Conservation (phyloP, 345 rosid species). For the Salix purpurea region DNA sequence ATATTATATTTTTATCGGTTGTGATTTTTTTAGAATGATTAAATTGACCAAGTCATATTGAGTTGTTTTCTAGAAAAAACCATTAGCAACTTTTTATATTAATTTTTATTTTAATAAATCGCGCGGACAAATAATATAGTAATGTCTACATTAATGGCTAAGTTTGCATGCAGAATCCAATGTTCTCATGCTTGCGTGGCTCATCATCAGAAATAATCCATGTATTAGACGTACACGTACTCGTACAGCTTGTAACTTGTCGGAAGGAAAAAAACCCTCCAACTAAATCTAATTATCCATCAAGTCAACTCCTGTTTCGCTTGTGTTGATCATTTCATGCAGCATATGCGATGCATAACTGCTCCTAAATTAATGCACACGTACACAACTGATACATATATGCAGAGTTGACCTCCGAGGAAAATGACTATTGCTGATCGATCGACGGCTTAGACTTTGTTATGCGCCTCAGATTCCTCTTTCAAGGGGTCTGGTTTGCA, state of each 20-base stretch:
- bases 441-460: constrained; percentile 25
- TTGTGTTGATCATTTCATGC: constrained; percentile 1
- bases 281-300: constrained; percentile 5
- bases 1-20: too few relatives aligned
- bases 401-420: neutral
- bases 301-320: neutral
- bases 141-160: neutral
- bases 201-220: neutral
- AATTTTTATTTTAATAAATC: too few relatives aligned
- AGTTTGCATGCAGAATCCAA: neutral
- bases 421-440: neutral
- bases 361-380: neutral
- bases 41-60: rapidly evolving
- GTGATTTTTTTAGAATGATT: rapidly evolving
- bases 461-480: constrained; percentile 35
- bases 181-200: neutral
- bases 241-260: constrained; percentile 4
- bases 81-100: too few relatives aligned
- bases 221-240: neutral
- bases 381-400: neutral
- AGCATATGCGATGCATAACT: neutral
- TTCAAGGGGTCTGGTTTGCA: constrained; percentile 31
- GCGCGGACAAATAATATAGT: too few relatives aligned
- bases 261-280: constrained; percentile 25
- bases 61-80: too few relatives aligned